These are phyloP conservation scores for Phytophthora cryptogea DNA, from an alignment of 352 stramenopile species.

Conservation along the genomic window DNA sequence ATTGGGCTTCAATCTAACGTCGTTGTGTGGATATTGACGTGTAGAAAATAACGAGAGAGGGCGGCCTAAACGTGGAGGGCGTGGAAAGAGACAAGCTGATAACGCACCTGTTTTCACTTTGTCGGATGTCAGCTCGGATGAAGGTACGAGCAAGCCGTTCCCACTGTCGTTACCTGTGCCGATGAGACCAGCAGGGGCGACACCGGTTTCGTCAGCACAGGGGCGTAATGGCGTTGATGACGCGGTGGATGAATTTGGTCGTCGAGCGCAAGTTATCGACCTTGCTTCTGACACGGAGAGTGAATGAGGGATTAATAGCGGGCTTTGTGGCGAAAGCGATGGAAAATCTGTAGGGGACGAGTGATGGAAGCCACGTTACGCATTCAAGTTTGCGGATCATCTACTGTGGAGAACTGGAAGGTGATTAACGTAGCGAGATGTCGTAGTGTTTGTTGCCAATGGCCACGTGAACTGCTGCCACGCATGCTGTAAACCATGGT, in stretches of 20 bases:
- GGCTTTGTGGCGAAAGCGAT: conserved; percentile 2
- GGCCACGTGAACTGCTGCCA: conserved; percentile 56
- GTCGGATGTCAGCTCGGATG: conserved; percentile 49
- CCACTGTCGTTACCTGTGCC: conserved; percentile 29
- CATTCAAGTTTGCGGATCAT: conserved; percentile 3
- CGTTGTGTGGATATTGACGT: conserved; percentile 5
- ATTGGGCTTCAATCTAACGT: conserved; percentile 10
- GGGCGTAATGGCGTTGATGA: conserved; percentile 15
- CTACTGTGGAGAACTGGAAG: conserved; percentile 6
- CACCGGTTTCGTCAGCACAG: conserved; percentile 17
- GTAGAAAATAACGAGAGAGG: conserved; percentile 22
- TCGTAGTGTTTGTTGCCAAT: conserved; percentile 88
- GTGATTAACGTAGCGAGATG: conserved; percentile 54
- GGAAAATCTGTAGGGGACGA: conserved; percentile 1
- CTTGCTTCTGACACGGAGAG: conserved; percentile 58
- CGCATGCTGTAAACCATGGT: conserved; percentile 26
- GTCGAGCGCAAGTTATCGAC: conserved; percentile 44
- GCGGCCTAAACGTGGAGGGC: conserved; percentile 23
- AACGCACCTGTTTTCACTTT: conserved; percentile 31
- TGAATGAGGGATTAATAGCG: conserved; percentile 24
- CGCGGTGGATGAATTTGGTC: conserved; percentile 17
- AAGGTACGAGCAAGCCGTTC: conserved; percentile 32
- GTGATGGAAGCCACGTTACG: conserved; percentile 1
- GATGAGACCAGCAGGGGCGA: conserved; percentile 12
- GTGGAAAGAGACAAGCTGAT: conserved; percentile 7